A percentile compares a stretch with the other conserved stretches of the same genome.
phyloP scores from a whole-genome alignment of 108 stramenopile genomes.

The Tribonema minus region DNA sequence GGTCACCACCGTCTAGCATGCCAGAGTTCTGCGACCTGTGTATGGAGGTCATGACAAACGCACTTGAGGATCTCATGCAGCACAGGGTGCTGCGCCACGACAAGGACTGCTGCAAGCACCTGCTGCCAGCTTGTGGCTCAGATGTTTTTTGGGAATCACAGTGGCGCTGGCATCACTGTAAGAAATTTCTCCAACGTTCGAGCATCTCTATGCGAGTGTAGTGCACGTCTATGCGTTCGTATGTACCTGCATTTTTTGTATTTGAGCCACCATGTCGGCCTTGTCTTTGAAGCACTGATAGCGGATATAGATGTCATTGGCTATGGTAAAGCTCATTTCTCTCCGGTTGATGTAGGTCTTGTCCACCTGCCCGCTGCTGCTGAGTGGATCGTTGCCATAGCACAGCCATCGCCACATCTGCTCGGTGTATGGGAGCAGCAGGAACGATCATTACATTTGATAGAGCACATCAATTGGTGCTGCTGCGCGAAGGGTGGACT shows the following conservation, averaged over 20 bases:
- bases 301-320: slow-evolving; percentile 95
- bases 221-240: neutral
- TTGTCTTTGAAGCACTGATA: slow-evolving; percentile 69
- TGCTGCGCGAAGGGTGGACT: neutral
- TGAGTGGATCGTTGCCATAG: slow-evolving; percentile 50
- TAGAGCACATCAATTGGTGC: neutral
- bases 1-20: too few species aligned
- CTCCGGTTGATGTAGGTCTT: slow-evolving; percentile 57
- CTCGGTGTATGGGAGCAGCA: neutral
- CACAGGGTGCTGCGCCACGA: neutral
- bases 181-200: neutral
- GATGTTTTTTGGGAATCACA: too few species aligned
- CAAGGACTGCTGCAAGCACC: neutral
- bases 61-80: too few species aligned
- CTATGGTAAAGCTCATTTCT: slow-evolving; percentile 95
- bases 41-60: too few species aligned
- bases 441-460: neutral
- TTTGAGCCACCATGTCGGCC: slow-evolving; percentile 32
- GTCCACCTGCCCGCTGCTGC: slow-evolving; percentile 53
- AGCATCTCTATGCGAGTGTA: neutral
- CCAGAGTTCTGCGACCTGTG: too few species aligned
- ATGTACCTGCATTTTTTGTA: slow-evolving; percentile 5
- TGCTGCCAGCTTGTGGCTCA: neutral
- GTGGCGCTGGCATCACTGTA: neutral
- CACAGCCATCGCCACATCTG: slow-evolving; percentile 50